Evolutionary conservation across 169 alveolate species (phyloP), one percentile per base, ranked within the genome.

Genomic region (Plasmodium cynomolgi): DNA sequence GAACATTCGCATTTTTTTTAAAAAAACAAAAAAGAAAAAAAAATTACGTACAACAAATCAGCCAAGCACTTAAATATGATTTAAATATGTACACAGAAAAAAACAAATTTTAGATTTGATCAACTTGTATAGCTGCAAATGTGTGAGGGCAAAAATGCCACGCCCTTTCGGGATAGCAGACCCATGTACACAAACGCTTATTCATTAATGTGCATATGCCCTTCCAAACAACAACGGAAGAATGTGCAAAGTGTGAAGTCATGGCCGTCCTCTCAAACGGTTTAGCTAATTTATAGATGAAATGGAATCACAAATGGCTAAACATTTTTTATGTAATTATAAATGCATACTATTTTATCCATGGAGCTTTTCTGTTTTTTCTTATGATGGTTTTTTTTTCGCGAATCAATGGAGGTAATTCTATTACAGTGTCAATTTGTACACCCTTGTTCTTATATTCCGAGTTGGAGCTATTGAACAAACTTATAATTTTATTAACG

Each of bases 331-430:
- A 84, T 50, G 50, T 68, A 50, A 68, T 23, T 62, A 84, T 84
- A 84, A 75, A 20, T 29, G 58, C 62, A 54, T 85, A 85, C 93
- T 85, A 85, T 85, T 74, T 85, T 50, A 85, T 85, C 93, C 93
- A 85, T n/a, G 93, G 93, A n/a, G 37, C 23, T 77, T 85, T 85
- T 74, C 68, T 85, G 31, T 75, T 85, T 39, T 56, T 85, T 37
- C 84, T 47, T n/a, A 85, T 74, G 77, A 74, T 56, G 81, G 20
- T 75, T 74, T 85, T 85, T 77, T 85, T 85, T 39, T 85, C 93
- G 37, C 72, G 58, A 50, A 85, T 29, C 56, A 85, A 54, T 75
- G 84, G 93, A 33, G 86, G 86, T 50, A 85, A 77, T 56, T 85
- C 93, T 75, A 85, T 85, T 54, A 85, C 39, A 29, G 93, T 85